Percentiles rank a stretch among this genome's conserved stretches.
Conservation (phyloP, 139 green algal species). For the Chlamydomonas schloesseri region DNA sequence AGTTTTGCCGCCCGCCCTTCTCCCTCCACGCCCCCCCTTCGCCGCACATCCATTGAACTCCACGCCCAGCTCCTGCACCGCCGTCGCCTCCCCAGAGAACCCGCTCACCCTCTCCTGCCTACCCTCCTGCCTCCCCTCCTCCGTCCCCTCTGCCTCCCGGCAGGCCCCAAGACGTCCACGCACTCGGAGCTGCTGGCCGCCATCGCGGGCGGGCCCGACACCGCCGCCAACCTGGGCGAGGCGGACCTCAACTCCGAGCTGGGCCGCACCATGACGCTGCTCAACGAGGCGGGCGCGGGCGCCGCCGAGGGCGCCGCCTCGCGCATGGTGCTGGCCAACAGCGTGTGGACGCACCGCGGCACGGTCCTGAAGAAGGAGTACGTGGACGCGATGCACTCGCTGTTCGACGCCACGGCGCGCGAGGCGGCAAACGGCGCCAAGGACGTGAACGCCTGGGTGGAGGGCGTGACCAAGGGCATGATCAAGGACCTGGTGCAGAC, state of each 20-base stretch:
- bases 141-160: not conserved
- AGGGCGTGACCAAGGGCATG: constrained; percentile 3
- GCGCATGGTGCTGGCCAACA: constrained; percentile 20
- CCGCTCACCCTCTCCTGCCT: no score
- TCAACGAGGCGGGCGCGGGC: not conserved
- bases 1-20: no score
- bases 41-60: no score
- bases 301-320: not conserved
- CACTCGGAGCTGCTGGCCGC: constrained; percentile 19
- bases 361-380: not conserved
- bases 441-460: constrained; percentile 44
- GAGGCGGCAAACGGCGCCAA: not conserved
- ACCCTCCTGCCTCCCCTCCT: no score
- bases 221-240: not conserved
- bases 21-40: no score
- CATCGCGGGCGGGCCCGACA: not conserved
- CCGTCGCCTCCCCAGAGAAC: no score
- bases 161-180: not conserved
- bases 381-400: not conserved
- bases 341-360: constrained; percentile 13
- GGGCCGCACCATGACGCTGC: constrained; percentile 2
- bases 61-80: no score
- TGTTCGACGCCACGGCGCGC: constrained; percentile 11
- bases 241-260: constrained; percentile 26
- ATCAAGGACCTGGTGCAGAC: constrained; percentile 14